These are phyloP conservation scores for Fraxinus nigra DNA, from an alignment of 305 asterid species.

Conservation along the genomic window DNA sequence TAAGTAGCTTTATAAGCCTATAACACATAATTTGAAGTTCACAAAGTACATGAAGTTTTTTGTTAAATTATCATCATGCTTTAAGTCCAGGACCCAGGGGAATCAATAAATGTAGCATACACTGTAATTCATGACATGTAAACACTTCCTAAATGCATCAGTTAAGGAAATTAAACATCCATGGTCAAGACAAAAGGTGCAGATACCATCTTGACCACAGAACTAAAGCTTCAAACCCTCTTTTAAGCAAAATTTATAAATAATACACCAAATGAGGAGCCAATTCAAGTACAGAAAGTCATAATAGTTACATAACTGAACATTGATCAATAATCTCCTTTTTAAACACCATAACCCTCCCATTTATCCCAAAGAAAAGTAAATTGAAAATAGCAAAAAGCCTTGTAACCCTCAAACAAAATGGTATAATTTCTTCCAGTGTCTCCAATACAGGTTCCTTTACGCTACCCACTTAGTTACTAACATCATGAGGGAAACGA, in stretches of 20 bases:
- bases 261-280: not conserved
- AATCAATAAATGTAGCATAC: not conserved
- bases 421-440: conserved; percentile 2
- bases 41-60: not conserved
- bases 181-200: not conserved
- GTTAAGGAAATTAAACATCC: not conserved
- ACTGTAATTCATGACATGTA: conserved; percentile 4
- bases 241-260: not conserved
- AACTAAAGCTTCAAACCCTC: not conserved
- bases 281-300: not conserved
- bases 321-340: not conserved
- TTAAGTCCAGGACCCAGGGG: not conserved
- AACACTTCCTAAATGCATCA: not conserved
- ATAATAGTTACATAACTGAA: not conserved
- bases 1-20: not conserved
- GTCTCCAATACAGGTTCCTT: not conserved
- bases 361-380: not conserved
- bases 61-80: not conserved
- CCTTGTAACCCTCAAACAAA: not conserved
- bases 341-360: not conserved
- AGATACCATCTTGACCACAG: not conserved
- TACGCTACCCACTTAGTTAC: not conserved
- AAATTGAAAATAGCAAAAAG: not conserved
- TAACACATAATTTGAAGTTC: not conserved
- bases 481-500: not conserved